Evolutionary conservation across 768 basidiomycete species (phyloP), one percentile per base, ranked within the genome.

Genomic region (Trametes meyenii): DNA sequence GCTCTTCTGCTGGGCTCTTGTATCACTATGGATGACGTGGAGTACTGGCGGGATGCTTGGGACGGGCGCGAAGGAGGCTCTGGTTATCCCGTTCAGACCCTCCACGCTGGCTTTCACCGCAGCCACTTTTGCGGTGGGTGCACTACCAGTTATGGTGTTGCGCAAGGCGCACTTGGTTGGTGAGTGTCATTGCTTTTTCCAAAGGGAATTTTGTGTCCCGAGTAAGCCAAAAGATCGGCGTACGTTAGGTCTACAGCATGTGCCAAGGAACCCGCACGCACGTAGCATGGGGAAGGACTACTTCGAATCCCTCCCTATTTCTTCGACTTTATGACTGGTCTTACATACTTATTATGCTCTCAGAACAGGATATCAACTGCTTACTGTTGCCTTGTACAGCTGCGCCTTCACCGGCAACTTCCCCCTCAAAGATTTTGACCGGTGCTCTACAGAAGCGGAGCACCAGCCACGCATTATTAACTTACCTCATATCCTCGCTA

Each of bases 151-250:
- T 0, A 68, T 85, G 11, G 75, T 90, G 0, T 61, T 85, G 50
- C 77, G 86, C 40, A 90, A 90, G 71, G 65, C 74, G 7, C 83
- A 82, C 68, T 71, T 91, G 51, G 82, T 83, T 51, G 76, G 90
- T 89, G 68, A 67, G 85, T 75, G 42, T 14, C 35, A 44, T 35
- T 12, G 19, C 26, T 19, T 33, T 44, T 19, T 17, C 8, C 8
- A 7, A 3, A 44, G 7, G n/a, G 44, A 16, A 33, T 33, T 3
- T 33, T 33, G 3, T 33, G n/a, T n/a, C n/a, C n/a, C n/a, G n/a
- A n/a, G n/a, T n/a, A n/a, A n/a, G n/a, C n/a, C n/a, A n/a, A n/a
- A n/a, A n/a, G n/a, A n/a, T n/a, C n/a, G 29, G 29, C 8, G 8
- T 33, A 3, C 29, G 29, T 8, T 33, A 8, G 8, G 29, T 33